Conservation (phyloP, 768 basidiomycete species). For the Naematelia encephala region DNA sequence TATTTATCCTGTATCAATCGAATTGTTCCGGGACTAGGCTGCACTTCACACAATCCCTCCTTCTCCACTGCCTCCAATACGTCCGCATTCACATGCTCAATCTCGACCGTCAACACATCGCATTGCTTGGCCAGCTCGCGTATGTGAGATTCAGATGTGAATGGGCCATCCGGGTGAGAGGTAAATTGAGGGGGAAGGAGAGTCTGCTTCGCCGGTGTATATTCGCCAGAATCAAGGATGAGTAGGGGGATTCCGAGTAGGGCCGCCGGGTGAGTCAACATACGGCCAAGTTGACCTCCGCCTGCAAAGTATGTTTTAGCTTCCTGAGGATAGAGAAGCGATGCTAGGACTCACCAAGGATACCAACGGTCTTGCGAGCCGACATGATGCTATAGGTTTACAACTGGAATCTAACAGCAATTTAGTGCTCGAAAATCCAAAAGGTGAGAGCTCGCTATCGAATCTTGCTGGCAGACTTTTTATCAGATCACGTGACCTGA, state of each 20-base stretch:
- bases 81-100: constrained; percentile 85
- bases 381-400: constrained; percentile 23
- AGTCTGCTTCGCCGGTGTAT: constrained; percentile 83
- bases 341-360: constrained; percentile 39
- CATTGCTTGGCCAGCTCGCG: constrained; percentile 71
- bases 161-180: constrained; percentile 81
- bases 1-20: constrained; percentile 76
- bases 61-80: constrained; percentile 58
- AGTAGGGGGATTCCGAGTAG: constrained; percentile 77
- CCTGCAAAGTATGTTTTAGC: constrained; percentile 58
- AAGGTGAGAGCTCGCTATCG: no score
- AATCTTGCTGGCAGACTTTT: no score
- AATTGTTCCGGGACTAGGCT: constrained; percentile 77
- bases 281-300: constrained; percentile 94
- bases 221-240: constrained; percentile 77
- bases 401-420: no score
- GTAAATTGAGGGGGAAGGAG: constrained; percentile 56
- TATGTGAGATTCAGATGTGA: constrained; percentile 74
- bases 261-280: constrained; percentile 87
- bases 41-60: constrained; percentile 55
- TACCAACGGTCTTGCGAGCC: constrained; percentile 48
- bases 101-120: constrained; percentile 89
- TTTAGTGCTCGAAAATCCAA: no score
- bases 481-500: neutral
- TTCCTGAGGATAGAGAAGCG: no score